Evolutionary conservation across 2,329 filamentous ascomycete genomes (phyloP), one percentile per base, ranked within the genome.

Genomic region (Cladophialophora carrionii): DNA sequence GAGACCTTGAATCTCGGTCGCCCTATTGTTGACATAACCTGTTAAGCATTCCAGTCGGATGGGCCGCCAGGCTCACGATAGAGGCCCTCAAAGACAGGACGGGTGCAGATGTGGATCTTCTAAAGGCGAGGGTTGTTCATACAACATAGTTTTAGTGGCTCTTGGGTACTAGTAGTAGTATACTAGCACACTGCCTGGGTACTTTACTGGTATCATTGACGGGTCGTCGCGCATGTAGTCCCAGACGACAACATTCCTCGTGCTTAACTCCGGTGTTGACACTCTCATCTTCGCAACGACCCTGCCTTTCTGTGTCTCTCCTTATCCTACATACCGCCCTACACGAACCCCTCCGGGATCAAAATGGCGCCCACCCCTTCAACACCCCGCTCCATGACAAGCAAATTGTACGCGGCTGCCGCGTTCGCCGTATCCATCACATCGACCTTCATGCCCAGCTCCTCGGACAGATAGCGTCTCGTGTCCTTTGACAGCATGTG

Each of bases 401-500:
- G 80, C 73, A 99, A 76, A 75, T 99, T 99, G 77, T 95, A 99
- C 76, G 97, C 92, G 37, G 93, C 90, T 1, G 94, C 91, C 8
- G 95, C 95, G 78, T 98, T 98, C 68, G 92, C 84, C 34, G 95
- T 98, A 78, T 98, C 95, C 74, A 94, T 85, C 3, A 97, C 84
- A 74, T 99, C 95, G 4, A 98, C 83, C 63, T 91, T 84, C 71
- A 98, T 90, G 0, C 95, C 95, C 49, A 98, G 78, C 10, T 64
- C 64, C 46, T 68, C 64, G 67, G 88, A 89, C 63, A 99, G 87
- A 71, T 87, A 83, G 64, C 83, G 83, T 71, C 89, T 87, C 51
- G 91, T 91, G 71, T 87, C 83, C 0, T 90, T 90, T 62, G 90
- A 91, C 7, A 98, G 78, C 0, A 92, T 92, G 57, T 88, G 80